These are phyloP conservation scores for Kalmusia sp. DNA, from an alignment of 2,329 filamentous ascomycete species.

Conservation along the genomic window DNA sequence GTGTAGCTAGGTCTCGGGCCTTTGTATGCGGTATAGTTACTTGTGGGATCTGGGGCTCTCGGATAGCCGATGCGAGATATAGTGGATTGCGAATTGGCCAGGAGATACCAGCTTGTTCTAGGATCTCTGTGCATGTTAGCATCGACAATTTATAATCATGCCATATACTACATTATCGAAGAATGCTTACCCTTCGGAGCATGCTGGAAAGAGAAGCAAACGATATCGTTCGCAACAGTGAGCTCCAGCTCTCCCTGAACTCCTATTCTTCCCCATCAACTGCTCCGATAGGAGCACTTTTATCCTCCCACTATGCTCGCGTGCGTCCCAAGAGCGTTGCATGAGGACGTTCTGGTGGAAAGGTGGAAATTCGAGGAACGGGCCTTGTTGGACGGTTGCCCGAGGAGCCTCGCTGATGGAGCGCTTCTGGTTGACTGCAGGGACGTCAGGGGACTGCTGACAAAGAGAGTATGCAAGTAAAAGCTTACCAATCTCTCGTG, in stretches of 20 bases:
- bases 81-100: conserved; percentile 68
- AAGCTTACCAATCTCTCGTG: conserved; percentile 39
- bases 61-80: conserved; percentile 21
- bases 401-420: conserved; percentile 40
- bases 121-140: conserved; percentile 62
- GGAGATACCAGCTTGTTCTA: conserved; percentile 76
- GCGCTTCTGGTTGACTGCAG: conserved; percentile 35
- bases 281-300: conserved; percentile 76
- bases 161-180: neutral
- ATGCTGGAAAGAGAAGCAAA: conserved; percentile 85
- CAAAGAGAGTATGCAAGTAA: neutral
- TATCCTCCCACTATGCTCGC: conserved; percentile 75
- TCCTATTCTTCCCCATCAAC: conserved; percentile 58
- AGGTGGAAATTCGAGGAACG: conserved; percentile 70
- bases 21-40: conserved; percentile 3
- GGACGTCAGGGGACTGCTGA: conserved; percentile 47
- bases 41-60: neutral
- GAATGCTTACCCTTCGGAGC: conserved; percentile 71
- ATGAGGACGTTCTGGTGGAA: conserved; percentile 75
- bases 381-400: conserved; percentile 60
- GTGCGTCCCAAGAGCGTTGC: conserved; percentile 74
- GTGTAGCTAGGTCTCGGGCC: conserved; percentile 1
- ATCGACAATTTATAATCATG: neutral
- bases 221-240: conserved; percentile 73
- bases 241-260: conserved; percentile 49